Evolutionary conservation across 2,329 filamentous ascomycete species (phyloP).

Genomic region (Paecilomyces sp.): DNA sequence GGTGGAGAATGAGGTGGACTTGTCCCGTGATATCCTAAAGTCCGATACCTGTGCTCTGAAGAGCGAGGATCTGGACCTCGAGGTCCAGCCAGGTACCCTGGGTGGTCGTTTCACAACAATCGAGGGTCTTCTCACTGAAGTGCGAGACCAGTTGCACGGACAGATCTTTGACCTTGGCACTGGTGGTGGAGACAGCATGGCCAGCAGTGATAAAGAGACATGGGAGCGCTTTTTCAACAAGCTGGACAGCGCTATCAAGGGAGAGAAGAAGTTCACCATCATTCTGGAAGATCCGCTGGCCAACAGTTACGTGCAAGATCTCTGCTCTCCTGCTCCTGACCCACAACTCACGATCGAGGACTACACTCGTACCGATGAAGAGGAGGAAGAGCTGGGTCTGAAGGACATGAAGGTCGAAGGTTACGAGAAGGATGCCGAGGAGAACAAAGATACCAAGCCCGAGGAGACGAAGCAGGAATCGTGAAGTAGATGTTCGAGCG

Average conservation of each 20-base stretch:
- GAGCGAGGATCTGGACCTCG: constrained; percentile 79
- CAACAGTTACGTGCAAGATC: constrained; percentile 87
- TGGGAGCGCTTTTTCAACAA: constrained; percentile 78
- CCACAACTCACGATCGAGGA: constrained; percentile 73
- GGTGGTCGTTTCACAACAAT: constrained; percentile 96
- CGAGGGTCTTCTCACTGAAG: constrained; percentile 85
- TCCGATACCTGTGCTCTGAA: constrained; percentile 83
- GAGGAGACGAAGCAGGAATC: constrained; percentile 18
- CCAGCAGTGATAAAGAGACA: constrained; percentile 54
- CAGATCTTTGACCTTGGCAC: constrained; percentile 76
- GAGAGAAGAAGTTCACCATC: constrained; percentile 72
- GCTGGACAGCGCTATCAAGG: constrained; percentile 70
- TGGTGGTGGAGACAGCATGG: constrained; percentile 72
- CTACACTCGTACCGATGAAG: constrained; percentile 81
- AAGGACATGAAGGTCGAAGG: constrained; percentile 88
- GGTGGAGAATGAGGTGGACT: constrained; percentile 63
- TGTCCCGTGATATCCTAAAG: constrained; percentile 91
- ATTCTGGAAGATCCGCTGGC: constrained; percentile 83
- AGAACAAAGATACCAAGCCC: constrained; percentile 7
- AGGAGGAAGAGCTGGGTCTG: constrained; percentile 87
- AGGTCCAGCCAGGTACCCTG: constrained; percentile 86
- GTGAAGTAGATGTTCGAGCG: constrained; percentile 7
- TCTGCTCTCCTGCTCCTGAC: constrained; percentile 72
- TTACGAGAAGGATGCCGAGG: constrained; percentile 56
- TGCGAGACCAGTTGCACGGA: constrained; percentile 77